Evolutionary conservation across 2,329 filamentous ascomycete species (phyloP), one percentile per base, ranked within the genome.

Genomic region (Calonectria multiphialidica): DNA sequence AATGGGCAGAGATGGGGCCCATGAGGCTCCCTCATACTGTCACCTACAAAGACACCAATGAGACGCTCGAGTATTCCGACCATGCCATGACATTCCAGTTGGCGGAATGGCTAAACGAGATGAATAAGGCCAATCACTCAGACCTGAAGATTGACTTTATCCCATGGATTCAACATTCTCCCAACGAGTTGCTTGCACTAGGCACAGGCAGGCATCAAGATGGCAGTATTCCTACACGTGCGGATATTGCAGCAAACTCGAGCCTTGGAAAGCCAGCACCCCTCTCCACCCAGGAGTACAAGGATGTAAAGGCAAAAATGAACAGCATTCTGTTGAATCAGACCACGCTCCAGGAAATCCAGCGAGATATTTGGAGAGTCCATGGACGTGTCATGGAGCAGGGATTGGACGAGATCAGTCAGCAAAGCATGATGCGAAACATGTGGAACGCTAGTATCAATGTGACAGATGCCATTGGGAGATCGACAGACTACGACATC

Each of bases 101-200:
- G 9, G 64, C 64, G 9, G 64, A 66, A 15, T 44, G 42, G n/a
- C 50, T 66, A 8, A 66, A 66, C 8, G 37, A 66, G 25, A 57
- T 45, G 25, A 66, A 66, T n/a, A 40, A 59, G 15, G 82, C 82
- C n/a, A 82, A 90, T 75, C 81, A 82, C 70, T 79, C 80, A 59
- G 84, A 87, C 55, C 35, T 59, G n/a, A 59, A 59, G 7, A 59
- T 59, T 28, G 35, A 59, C 21, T 59, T 59, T 12, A 40, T 59
- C 37, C 53, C 53, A 6, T 59, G 53, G 53, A 59, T 59, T 6
- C 53, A 59, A 25, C 53, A 59, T 25, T 59, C 53, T 3, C 53
- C 53, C 21, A 59, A 42, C 21, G 53, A 59, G 21, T 10, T 59
- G 21, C 53, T 59, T 25, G 53, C 21, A 10, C 53, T 59, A 1